Evolutionary conservation across 192 early-diverging fungal species (phyloP).

Genomic region (Podila clonocystis): DNA sequence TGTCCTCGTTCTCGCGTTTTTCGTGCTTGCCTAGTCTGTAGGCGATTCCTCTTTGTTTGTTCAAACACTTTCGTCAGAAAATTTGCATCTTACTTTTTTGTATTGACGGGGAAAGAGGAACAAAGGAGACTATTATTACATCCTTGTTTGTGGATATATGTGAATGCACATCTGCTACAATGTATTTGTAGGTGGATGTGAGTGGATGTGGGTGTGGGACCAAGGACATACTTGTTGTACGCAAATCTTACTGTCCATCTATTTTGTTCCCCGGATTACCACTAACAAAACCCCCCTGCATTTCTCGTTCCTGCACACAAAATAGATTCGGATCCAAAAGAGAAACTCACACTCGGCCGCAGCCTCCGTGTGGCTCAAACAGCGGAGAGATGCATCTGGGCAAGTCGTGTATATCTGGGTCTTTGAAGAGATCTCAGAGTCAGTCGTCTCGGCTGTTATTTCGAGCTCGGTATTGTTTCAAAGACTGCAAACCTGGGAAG

Average conservation of each 20-base stretch:
- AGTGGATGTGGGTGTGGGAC: no score
- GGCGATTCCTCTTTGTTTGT: no score
- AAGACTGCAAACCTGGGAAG: background rate
- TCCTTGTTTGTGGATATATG: no score
- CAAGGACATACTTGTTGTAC: no score
- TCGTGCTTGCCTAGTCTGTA: background rate
- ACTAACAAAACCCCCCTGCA: background rate
- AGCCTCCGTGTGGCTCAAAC: conserved; percentile 73
- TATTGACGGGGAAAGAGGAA: no score
- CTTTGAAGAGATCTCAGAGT: conserved; percentile 70
- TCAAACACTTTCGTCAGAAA: no score
- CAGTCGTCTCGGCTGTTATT: conserved; percentile 49
- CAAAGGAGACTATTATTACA: no score
- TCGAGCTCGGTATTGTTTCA: conserved; percentile 41
- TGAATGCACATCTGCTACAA: no score
- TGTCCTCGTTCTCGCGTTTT: background rate
- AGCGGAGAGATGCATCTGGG: conserved; percentile 55
- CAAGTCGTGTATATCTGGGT: conserved; percentile 68
- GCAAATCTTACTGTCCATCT: no score
- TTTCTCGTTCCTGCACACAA: background rate
- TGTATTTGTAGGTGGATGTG: no score
- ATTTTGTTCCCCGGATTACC: no score
- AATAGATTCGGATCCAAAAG: conserved; percentile 65
- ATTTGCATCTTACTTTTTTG: no score
- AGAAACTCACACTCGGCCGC: conserved; percentile 59